Conservation (phyloP, 176 grass and related monocot species). For the Triticum monococcum region DNA sequence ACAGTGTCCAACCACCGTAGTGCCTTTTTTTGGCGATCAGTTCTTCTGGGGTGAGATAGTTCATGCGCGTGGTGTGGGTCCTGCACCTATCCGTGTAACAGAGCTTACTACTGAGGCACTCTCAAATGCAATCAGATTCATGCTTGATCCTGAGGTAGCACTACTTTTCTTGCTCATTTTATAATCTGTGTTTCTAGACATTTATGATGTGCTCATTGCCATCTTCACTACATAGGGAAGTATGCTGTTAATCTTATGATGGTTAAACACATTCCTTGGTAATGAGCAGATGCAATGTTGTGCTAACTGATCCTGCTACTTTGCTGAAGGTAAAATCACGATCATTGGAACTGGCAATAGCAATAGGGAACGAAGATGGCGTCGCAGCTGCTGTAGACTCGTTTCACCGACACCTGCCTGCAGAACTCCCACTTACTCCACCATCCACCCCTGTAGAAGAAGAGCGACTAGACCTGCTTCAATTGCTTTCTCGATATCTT, state of each 20-base stretch:
- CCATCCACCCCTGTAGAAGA: constrained; percentile 34
- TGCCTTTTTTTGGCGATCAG: constrained; percentile 95
- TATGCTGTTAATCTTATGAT: not conserved
- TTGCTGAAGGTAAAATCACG: constrained; percentile 72
- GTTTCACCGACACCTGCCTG: constrained; percentile 80
- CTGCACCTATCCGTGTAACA: constrained; percentile 77
- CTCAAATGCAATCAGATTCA: constrained; percentile 80
- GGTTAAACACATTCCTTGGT: not conserved
- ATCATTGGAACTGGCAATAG: constrained; percentile 67
- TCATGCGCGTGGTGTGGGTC: constrained; percentile 75
- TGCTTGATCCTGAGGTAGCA: constrained; percentile 85
- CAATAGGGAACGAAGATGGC: constrained; percentile 90
- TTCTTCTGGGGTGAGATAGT: constrained; percentile 96
- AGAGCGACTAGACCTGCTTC: constrained; percentile 46
- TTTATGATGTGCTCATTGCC: not conserved
- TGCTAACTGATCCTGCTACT: constrained; percentile 22
- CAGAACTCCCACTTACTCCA: constrained; percentile 49
- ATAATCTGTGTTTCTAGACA: not conserved
- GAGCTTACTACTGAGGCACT: constrained; percentile 74
- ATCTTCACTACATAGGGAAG: not conserved
- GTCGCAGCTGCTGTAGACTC: constrained; percentile 76
- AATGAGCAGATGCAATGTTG: not conserved
- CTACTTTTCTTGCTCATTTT: not conserved
- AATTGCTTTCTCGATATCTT: constrained; percentile 55
- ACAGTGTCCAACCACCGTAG: constrained; percentile 86